Conservation (phyloP, 345 rosid genomes). For the Moricandia moricandioides region DNA sequence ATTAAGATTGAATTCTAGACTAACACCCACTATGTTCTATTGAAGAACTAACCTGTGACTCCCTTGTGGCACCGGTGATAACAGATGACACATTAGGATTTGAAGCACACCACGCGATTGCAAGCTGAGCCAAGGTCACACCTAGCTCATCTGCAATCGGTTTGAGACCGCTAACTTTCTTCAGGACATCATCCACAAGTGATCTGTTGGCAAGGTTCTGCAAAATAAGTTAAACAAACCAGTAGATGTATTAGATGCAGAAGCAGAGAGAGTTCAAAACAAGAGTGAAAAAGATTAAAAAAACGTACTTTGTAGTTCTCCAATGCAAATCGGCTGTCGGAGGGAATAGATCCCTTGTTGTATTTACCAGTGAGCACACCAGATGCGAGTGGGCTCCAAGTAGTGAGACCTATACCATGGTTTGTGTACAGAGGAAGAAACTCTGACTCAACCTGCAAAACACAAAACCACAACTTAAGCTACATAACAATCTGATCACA, state of each 20-base stretch:
- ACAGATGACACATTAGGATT: slow-evolving; percentile 96
- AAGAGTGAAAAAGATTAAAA: not conserved
- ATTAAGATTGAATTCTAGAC: not conserved
- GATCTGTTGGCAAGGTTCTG: slow-evolving; percentile 92
- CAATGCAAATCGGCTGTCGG: slow-evolving; percentile 91
- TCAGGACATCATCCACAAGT: slow-evolving; percentile 86
- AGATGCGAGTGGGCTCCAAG: slow-evolving; percentile 98
- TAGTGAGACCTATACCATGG: slow-evolving; percentile 90
- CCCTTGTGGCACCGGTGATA: slow-evolving; percentile 95
- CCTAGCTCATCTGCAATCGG: slow-evolving; percentile 99
- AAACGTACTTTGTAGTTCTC: slow-evolving; percentile 77
- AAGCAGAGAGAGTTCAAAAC: not conserved
- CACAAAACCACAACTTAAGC: not conserved
- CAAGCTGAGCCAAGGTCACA: slow-evolving; percentile 87
- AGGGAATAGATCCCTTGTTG: slow-evolving; percentile 77
- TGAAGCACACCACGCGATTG: slow-evolving; percentile 98
- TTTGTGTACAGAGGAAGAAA: slow-evolving; percentile 76
- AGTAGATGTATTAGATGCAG: slow-evolving; percentile 3
- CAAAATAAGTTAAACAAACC: not conserved
- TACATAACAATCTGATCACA: not conserved
- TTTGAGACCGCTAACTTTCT: slow-evolving; percentile 85
- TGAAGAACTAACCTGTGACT: slow-evolving; percentile 69
- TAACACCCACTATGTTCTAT: not conserved
- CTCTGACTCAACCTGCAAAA: slow-evolving; percentile 81
- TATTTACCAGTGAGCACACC: slow-evolving; percentile 98